phyloP scores from a whole-genome alignment of 2,329 filamentous ascomycete genomes.

The Biscogniauxia marginata region DNA sequence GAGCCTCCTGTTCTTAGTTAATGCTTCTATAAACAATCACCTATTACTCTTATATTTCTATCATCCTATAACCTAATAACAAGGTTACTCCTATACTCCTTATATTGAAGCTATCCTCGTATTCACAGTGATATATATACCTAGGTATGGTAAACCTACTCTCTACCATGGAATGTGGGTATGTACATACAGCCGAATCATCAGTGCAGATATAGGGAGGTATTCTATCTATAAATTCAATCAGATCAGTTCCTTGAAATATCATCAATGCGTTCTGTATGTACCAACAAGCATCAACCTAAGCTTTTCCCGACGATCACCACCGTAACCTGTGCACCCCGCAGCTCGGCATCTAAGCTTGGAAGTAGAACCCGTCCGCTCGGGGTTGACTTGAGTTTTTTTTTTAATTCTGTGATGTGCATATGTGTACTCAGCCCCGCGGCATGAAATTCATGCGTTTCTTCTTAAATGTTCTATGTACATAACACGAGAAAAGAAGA shows the following conservation, averaged over 20 bases:
- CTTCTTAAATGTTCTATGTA: neutral
- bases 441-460: neutral
- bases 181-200: no score
- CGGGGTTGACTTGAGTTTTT: neutral
- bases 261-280: neutral
- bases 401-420: neutral
- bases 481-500: conserved; percentile 4
- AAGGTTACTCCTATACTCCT: no score
- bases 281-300: no score
- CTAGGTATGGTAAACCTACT: no score
- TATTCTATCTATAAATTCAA: neutral
- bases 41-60: no score
- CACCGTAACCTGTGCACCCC: neutral
- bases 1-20: no score
- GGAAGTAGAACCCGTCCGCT: neutral
- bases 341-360: neutral
- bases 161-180: no score
- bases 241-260: neutral
- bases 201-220: no score
- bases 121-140: no score
- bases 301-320: neutral
- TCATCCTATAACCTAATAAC: no score
- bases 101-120: no score
- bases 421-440: neutral
- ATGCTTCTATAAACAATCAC: no score